These are phyloP conservation scores for Pisolithus albus DNA, from an alignment of 768 basidiomycete genomes.

Conservation along the genomic window DNA sequence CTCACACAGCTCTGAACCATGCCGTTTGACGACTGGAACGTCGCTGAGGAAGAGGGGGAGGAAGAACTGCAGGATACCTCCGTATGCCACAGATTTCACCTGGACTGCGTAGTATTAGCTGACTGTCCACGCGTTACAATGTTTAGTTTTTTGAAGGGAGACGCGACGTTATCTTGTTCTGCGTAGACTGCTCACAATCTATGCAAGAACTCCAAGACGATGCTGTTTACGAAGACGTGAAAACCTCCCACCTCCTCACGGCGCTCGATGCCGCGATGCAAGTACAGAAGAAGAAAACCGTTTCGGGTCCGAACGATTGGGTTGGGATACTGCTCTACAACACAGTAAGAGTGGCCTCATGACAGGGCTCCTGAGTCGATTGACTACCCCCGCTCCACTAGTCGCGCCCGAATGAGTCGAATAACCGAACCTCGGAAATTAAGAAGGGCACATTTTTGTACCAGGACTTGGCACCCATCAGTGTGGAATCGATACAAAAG, in stretches of 20 bases:
- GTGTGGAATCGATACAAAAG: slow-evolving; percentile 74
- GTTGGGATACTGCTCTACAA: slow-evolving; percentile 92
- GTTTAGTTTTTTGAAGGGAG: slow-evolving; percentile 62
- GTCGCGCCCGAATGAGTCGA: slow-evolving; percentile 26
- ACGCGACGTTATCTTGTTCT: slow-evolving; percentile 88
- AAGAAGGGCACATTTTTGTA: slow-evolving; percentile 67
- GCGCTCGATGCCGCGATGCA: slow-evolving; percentile 81
- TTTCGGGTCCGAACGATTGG: slow-evolving; percentile 81
- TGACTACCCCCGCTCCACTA: slow-evolving; percentile 3
- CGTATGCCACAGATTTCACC: slow-evolving; percentile 30
- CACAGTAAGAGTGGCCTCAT: slow-evolving; percentile 49
- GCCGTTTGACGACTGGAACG: slow-evolving; percentile 76
- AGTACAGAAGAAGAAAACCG: slow-evolving; percentile 85
- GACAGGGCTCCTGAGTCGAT: neutral
- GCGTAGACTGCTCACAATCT: slow-evolving; percentile 87
- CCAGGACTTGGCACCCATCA: slow-evolving; percentile 70
- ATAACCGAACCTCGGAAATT: slow-evolving; percentile 45
- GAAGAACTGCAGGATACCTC: slow-evolving; percentile 71
- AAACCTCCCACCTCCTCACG: slow-evolving; percentile 70
- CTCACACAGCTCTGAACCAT: neutral
- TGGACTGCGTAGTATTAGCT: neutral
- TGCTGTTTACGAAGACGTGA: slow-evolving; percentile 53
- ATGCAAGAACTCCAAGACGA: slow-evolving; percentile 75
- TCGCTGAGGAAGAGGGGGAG: slow-evolving; percentile 73
- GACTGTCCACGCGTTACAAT: slow-evolving; percentile 6